These are phyloP conservation scores for Pseudozyma sp. DNA, from an alignment of 1,284 basidiomycete genomes.

Conservation along the genomic window DNA sequence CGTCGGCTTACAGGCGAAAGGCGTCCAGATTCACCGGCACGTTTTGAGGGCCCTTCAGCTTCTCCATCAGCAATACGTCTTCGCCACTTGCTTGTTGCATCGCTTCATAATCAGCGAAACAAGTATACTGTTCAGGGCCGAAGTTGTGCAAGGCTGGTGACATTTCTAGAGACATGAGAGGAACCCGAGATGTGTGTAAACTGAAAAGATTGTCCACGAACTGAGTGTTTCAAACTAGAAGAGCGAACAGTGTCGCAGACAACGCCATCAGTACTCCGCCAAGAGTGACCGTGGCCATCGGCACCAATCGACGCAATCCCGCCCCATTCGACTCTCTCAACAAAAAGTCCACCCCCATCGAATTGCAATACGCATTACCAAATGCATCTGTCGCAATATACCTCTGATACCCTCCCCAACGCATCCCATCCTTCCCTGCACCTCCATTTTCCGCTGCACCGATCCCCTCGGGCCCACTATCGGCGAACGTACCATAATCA, in stretches of 20 bases:
- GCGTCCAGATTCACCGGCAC: conserved; percentile 1
- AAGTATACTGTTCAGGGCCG: too few relatives aligned
- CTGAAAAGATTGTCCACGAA: too few relatives aligned
- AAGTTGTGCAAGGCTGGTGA: too few relatives aligned
- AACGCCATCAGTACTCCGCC: too few relatives aligned
- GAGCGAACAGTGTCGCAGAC: too few relatives aligned
- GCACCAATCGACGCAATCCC: background rate
- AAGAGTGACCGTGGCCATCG: background rate
- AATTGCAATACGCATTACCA: conserved; percentile 66
- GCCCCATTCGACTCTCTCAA: conserved; percentile 46
- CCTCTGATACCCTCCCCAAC: conserved; percentile 61
- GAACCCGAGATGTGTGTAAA: too few relatives aligned
- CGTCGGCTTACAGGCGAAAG: background rate
- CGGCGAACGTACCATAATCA: conserved; percentile 68
- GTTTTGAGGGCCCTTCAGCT: too few relatives aligned
- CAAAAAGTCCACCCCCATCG: conserved; percentile 62
- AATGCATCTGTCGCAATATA: conserved; percentile 67
- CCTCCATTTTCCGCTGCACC: conserved; percentile 63
- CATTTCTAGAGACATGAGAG: too few relatives aligned
- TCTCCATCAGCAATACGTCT: too few relatives aligned
- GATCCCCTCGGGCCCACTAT: conserved; percentile 55
- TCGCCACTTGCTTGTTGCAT: too few relatives aligned
- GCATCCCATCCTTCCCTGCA: conserved; percentile 53
- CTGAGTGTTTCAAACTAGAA: too few relatives aligned
- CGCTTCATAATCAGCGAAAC: too few relatives aligned